phyloP scores from a whole-genome alignment of 352 stramenopile genomes.

The Pythium diclinum region DNA sequence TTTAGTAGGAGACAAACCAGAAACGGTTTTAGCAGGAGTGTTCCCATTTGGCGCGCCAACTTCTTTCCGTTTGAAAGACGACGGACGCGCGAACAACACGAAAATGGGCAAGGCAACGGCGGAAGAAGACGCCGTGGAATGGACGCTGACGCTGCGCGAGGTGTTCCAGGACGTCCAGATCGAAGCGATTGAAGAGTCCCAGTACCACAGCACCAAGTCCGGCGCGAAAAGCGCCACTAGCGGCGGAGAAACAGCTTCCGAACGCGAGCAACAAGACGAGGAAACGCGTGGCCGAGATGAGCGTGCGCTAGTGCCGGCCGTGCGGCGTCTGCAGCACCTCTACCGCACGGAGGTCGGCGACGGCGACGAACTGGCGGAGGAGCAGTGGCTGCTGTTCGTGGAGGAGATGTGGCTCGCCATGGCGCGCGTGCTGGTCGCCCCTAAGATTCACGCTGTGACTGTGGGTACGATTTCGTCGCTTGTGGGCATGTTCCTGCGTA shows the following conservation, averaged over 20 bases:
- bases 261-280: slow-evolving; percentile 5
- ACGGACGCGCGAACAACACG: not conserved
- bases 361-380: slow-evolving; percentile 38
- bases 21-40: slow-evolving; percentile 20
- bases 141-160: slow-evolving; percentile 50
- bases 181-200: slow-evolving; percentile 49
- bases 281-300: slow-evolving; percentile 22
- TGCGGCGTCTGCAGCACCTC: slow-evolving; percentile 47
- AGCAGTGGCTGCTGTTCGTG: slow-evolving; percentile 57
- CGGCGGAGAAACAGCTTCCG: not conserved
- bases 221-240: slow-evolving; percentile 13
- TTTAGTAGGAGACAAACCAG: not conserved
- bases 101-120: slow-evolving; percentile 14
- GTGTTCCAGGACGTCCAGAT: slow-evolving; percentile 68
- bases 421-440: slow-evolving; percentile 43
- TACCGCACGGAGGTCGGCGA: slow-evolving; percentile 52
- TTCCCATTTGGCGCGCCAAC: slow-evolving; percentile 2
- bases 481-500: slow-evolving; percentile 45
- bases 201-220: slow-evolving; percentile 31
- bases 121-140: slow-evolving; percentile 39
- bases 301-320: slow-evolving; percentile 42
- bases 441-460: slow-evolving; percentile 42
- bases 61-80: slow-evolving; percentile 5
- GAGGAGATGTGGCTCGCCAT: slow-evolving; percentile 60
- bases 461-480: slow-evolving; percentile 49